Conservation (phyloP, 2,329 filamentous ascomycete genomes). For the Fusarium sp. region DNA sequence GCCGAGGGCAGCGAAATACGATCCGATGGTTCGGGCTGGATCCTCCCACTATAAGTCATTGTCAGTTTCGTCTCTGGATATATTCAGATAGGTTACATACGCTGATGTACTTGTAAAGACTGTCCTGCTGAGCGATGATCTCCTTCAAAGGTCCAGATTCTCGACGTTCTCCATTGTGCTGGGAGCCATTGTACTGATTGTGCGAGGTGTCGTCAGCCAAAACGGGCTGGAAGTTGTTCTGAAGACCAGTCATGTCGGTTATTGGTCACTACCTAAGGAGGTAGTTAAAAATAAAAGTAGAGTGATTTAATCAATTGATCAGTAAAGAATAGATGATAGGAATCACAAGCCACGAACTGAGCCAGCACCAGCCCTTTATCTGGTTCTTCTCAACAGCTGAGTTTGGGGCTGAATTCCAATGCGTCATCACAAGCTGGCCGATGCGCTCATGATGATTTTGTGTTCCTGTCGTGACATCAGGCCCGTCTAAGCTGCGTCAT, state of each 20-base stretch:
- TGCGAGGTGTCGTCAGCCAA: not conserved
- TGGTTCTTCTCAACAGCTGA: not conserved
- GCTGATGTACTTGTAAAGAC: constrained; percentile 44
- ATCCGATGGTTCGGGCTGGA: constrained; percentile 37
- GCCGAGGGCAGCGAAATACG: constrained; percentile 32
- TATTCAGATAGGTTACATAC: not conserved
- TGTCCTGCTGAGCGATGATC: constrained; percentile 40
- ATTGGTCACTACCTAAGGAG: not conserved
- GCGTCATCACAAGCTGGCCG: constrained; percentile 19
- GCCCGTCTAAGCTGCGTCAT: constrained; percentile 11
- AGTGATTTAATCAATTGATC: not conserved
- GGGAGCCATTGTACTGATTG: not conserved
- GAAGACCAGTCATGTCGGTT: constrained; percentile 23
- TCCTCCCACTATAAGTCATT: constrained; percentile 33
- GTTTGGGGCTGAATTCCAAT: constrained; percentile 19
- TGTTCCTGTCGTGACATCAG: constrained; percentile 26
- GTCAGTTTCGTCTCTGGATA: not conserved
- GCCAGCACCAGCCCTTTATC: constrained; percentile 26
- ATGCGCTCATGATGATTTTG: constrained; percentile 31
- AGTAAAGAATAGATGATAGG: not conserved
- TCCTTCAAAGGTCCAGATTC: constrained; percentile 35
- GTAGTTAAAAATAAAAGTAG: not conserved
- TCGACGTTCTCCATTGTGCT: not conserved
- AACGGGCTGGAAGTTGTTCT: constrained; percentile 18
- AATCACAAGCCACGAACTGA: constrained; percentile 13